Evolutionary conservation across 306 rosid genomes (phyloP).

Genomic region (Comarum palustre): DNA sequence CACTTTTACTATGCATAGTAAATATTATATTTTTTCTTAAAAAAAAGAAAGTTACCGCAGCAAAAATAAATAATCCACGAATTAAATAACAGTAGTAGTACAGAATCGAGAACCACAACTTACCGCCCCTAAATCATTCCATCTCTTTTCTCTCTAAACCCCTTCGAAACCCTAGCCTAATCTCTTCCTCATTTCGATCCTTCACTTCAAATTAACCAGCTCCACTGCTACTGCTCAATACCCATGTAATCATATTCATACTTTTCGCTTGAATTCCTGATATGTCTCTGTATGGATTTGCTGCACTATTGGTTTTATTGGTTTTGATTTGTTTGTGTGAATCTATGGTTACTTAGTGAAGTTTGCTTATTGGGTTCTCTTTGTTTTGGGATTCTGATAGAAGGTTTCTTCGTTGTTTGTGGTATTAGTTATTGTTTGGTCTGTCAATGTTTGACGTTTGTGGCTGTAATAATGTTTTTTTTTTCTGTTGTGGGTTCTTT

Average conservation of each 20-base stretch:
- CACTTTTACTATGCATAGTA: neutral
- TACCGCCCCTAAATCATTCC: neutral
- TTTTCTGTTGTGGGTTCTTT: neutral
- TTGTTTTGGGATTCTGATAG: neutral
- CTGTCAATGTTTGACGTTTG: neutral
- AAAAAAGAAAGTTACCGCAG: neutral
- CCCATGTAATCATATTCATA: slow-evolving; percentile 31
- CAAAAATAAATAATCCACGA: neutral
- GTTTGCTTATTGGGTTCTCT: neutral
- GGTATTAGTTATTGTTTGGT: neutral
- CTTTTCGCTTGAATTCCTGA: neutral
- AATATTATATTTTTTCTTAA: neutral
- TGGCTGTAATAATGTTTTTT: neutral
- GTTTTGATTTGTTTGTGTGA: neutral
- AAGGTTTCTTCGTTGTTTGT: neutral
- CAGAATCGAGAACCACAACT: neutral
- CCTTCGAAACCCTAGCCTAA: slow-evolving; percentile 41
- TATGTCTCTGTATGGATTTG: slow-evolving; percentile 12
- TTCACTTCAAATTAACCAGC: neutral
- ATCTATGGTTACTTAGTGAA: neutral
- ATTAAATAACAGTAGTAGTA: neutral
- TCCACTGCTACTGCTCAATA: slow-evolving; percentile 9
- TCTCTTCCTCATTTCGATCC: neutral
- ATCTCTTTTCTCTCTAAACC: slow-evolving; percentile 22
- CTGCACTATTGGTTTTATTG: neutral